Base-by-base conservation (phyloP, 352 stramenopile species). In the Phytophthora pini region DNA sequence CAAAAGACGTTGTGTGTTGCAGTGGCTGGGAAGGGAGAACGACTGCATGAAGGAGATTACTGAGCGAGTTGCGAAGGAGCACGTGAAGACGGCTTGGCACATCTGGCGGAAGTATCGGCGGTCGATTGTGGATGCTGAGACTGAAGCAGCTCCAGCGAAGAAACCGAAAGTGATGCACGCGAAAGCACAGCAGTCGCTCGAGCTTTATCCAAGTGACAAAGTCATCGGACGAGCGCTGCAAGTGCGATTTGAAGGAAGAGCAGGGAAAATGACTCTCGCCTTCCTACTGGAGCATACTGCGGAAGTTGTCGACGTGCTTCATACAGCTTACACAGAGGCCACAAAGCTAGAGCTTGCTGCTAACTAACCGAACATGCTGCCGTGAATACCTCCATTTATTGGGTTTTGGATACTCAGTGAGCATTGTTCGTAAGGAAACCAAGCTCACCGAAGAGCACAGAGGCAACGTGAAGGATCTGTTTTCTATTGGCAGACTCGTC, bases 1-100 rank as follows among this genome's bases (percentile, higher is more conserved):
- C 55, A 61, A 87, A 1, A 63, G 80, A 20, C 76, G 73, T 0
- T 93, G 82, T 56, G 82, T 79, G 34, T 76, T 88, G 56, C 80
- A 93, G 41, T 76, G 86, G 56, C 55, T 93, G 5, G 61, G 54
- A 15, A 70, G 66, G 3, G 24, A 22, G 5, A 61, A 49, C 9
- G 22, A 51, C 4, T 62, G 43, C 44, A 27, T 45, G 4, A 65
- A 65, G n/a, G 61, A 60, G 36, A 62, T 89, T 45, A 68, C 76
- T 34, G 70, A 81, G 1, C 81, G 79, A 40, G 70, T 90, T 12
- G 82, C 66, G 15, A 82, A 65, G 32, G 81, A 92, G 34, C 84
- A 92, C 31, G 82, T 90, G 15, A 87, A 86, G 55, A 75, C 71
- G 11, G 82, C 84, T 36, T 92, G 84, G 84, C 84, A 88, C 38